Base-by-base conservation (phyloP, 768 basidiomycete species). In the Tylopilus subfusipes region DNA sequence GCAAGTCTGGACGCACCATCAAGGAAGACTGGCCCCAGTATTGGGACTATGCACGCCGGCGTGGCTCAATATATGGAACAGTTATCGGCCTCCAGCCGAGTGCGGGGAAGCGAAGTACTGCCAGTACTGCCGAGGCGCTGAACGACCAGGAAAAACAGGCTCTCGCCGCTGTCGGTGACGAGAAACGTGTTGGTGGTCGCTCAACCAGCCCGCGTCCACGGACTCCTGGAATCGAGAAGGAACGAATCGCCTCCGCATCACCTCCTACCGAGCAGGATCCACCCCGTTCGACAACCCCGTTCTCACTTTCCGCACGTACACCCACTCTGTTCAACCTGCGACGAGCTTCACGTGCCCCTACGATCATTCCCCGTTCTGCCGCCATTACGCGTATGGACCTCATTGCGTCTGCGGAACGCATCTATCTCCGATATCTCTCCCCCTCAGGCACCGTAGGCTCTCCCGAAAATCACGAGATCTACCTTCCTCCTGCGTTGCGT, bases 11-110 rank as follows among this genome's bases (percentile, higher is more conserved):
- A 3, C 83, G 89, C 25, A 84, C 88, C 13, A 90, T 99, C 69
- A 89, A 88, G 68, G 90, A 98, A 18, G 97, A 98, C 69, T 99
- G 97, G 97, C 97, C 97, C 6, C 92, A 97, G 70, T 98, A 96
- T 65, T 95, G 92, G 85, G 88, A 93, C 59, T 92, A 93, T 68
- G 97, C 97, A 13, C 83, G 93, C 44, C 78, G 88, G 43, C 77
- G 96, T 47, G 97, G 96, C 5, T 94, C 93, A 5, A 93, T 96
- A 53, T 98, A 98, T 64, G 90, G 92, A 10, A 86, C 90, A 0
- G 86, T 96, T 24, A 88, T 96, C 11, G 90, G 90, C 2, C 76
- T 91, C 42, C 80, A 81, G 61, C 80, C 80, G 12, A 79, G 63
- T 40, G 72, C 69, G 19, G 81, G 80, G 56, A 93, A 93, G 72